Conservation (phyloP, 2,329 filamentous ascomycete genomes). For the Hansfordia pulvinata region DNA sequence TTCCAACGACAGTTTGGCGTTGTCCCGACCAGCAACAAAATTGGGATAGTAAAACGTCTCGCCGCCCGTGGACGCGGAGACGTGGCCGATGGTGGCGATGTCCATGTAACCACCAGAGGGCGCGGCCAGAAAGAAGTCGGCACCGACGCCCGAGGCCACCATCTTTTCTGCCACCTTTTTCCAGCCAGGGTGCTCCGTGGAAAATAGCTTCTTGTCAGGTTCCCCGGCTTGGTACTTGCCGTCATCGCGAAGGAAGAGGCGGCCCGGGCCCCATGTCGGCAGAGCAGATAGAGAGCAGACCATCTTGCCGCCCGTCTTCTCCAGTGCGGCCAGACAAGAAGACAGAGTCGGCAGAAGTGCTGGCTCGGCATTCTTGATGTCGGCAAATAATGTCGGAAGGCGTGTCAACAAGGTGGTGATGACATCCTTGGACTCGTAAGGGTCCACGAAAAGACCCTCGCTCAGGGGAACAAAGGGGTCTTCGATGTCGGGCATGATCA, state of each 20-base stretch:
- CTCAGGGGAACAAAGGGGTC: conserved; percentile 90
- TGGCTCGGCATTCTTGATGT: conserved; percentile 81
- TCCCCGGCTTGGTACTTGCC: conserved; percentile 77
- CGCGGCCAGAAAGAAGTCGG: conserved; percentile 89
- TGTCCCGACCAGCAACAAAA: conserved; percentile 78
- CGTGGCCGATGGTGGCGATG: conserved; percentile 80
- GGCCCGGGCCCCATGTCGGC: conserved; percentile 82
- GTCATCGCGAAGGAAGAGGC: conserved; percentile 76
- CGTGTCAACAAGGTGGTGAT: conserved; percentile 78
- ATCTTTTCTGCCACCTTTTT: conserved; percentile 78
- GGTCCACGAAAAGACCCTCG: conserved; percentile 88
- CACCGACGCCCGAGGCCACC: conserved; percentile 73
- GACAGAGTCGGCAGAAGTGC: conserved; percentile 75
- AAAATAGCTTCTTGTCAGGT: conserved; percentile 81
- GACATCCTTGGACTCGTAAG: conserved; percentile 68
- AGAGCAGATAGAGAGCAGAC: conserved; percentile 78
- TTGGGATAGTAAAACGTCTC: conserved; percentile 97
- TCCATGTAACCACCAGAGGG: conserved; percentile 86
- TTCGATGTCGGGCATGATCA: conserved; percentile 96
- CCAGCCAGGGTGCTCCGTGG: conserved; percentile 80
- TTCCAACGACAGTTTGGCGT: conserved; percentile 70
- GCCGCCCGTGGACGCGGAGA: conserved; percentile 80
- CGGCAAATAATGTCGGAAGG: conserved; percentile 75
- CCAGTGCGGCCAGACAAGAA: conserved; percentile 70
- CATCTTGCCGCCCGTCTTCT: conserved; percentile 83